A percentile compares a stretch with the other conserved stretches of the same genome.
phyloP scores from a whole-genome alignment of 306 rosid genomes.

The Cyamopsis tetragonoloba region DNA sequence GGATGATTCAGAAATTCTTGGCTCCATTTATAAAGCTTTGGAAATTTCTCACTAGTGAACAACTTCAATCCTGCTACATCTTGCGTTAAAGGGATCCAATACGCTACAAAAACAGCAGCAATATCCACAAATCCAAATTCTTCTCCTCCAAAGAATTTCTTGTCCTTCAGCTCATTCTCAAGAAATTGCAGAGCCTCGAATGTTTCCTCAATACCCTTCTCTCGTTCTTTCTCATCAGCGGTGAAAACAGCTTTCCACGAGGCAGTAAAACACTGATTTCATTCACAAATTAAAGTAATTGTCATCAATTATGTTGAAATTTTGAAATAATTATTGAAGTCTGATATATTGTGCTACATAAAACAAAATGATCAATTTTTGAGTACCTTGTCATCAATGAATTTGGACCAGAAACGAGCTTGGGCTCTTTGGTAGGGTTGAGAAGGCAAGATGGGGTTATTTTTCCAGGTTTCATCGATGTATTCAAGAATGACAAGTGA shows the following conservation, averaged over 20 bases:
- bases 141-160: conserved; percentile 52
- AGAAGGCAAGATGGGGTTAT: conserved; percentile 36
- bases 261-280: conserved; percentile 7
- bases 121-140: conserved; percentile 42
- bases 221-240: conserved; percentile 23
- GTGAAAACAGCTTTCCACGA: conserved; percentile 8
- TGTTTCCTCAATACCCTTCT: conserved; percentile 33
- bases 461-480: conserved; percentile 51
- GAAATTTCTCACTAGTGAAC: conserved; percentile 33
- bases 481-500: conserved; percentile 52
- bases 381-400: conserved; percentile 52
- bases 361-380: too few relatives aligned
- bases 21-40: conserved; percentile 38
- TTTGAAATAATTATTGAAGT: too few relatives aligned
- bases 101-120: conserved; percentile 32
- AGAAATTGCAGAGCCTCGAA: conserved; percentile 24
- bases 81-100: conserved; percentile 35
- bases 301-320: neutral
- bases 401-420: conserved; percentile 58
- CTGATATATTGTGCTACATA: neutral
- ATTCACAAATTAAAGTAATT: neutral
- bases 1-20: conserved; percentile 26
- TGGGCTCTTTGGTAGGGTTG: conserved; percentile 40
- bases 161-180: conserved; percentile 42
- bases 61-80: conserved; percentile 31